Evolutionary conservation across 306 rosid species (phyloP), one percentile per base, ranked within the genome.

Genomic region (Sechiopsis laciniata): DNA sequence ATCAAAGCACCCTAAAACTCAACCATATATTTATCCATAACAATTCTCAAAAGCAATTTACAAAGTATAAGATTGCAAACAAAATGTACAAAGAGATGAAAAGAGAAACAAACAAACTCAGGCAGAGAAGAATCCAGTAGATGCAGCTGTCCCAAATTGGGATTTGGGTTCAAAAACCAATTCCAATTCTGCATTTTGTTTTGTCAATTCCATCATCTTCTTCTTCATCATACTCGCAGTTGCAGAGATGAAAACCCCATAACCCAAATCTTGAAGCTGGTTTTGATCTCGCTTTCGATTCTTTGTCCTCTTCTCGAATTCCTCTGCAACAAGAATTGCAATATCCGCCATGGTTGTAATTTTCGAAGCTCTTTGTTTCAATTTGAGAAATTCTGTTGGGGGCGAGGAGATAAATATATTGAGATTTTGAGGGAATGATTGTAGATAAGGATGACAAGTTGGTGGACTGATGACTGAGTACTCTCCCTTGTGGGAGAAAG

Each of bases 251-350:
- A 87, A 81, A 81, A 68, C 83, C 50, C 73, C 66, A 56, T 87
- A 81, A 82, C n/a, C 52, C 75, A 82, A 19, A 35, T 17, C 48
- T 26, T 32, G 24, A 42, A 57, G 72, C 69, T 51, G 55, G 6
- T 40, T 6, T 2, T 50, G 65, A 40, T 40, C 46, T 40, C 1
- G 8, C 1, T 48, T 3, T 0, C 17, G 42, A 37, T 37, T 37
- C 76, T 80, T 86, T 45, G 83, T 69, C 60, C 95, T 89, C 72
- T 89, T 94, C 84, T 89, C 96, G 21, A 86, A 84, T 75, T 94
- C 98, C 75, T 90, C 97, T 0, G 87, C 94, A 8, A 94, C 92
- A 84, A 94, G 62, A 74, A 94, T 86, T 10, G 97, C 97, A 75
- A 90, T 94, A 71, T 94, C 97, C 55, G 97, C 81, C 78, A 75